Base-by-base conservation (phyloP, 768 basidiomycete species). In the Cystobasidium tubakii region DNA sequence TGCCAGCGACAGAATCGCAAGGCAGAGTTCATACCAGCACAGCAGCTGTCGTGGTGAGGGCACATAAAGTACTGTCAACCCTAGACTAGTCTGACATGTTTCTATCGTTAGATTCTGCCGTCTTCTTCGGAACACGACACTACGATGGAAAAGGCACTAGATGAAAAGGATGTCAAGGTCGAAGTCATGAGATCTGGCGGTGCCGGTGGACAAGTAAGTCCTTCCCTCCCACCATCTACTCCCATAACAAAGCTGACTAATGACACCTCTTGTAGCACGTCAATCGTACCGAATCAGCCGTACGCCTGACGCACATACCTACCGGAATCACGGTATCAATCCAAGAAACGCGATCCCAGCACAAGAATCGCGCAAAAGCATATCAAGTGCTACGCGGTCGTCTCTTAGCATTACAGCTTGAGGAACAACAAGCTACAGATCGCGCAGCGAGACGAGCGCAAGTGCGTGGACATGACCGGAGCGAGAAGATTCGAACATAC, bases 101-200 rank as follows among this genome's bases (percentile, higher is more conserved):
- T 42, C 31, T 25, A n/a, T 62, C n/a, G 0, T n/a, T 77, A 93
- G 92, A 90, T 95, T 0, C 84, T 96, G 0, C 95, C 95, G 0
- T 82, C 92, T 3, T 81, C 85, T 25, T 88, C 91, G 75, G 89
- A 91, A 75, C 82, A 84, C 0, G 87, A 88, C 31, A 79, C 83
- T 0, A 86, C 90, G n/a, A 85, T 88, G 21, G 83, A 94, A 0
- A 88, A 91, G 76, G 83, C 84, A 17, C 88, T 94, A 83, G 84
- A 85, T 63, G 81, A 81, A 39, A 89, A 90, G 66, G 96, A 99
- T 63, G 87, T 98, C 34, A 89, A 86, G 77, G 80, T 92, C 2
- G 95, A 98, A 80, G 92, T 96, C 60, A 96, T 97, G 93, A 88
- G 96, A 29, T 86, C 96, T 0, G 84, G 92, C n/a, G 96, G 96